phyloP scores from a whole-genome alignment of 179 eudicot genomes.

The Silene coronaria region DNA sequence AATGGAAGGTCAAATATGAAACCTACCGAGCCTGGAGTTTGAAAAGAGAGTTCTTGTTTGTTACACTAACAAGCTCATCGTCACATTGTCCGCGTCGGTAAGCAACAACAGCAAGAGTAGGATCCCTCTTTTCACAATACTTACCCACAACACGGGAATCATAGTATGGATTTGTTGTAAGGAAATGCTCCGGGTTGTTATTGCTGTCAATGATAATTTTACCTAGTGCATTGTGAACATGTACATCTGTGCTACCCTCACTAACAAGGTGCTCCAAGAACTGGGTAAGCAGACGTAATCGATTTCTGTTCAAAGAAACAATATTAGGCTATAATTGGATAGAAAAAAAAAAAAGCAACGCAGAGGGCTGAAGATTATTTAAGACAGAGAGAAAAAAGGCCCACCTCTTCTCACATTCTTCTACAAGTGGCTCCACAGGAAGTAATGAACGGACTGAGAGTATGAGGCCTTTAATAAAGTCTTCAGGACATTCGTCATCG shows the following conservation, averaged over 20 bases:
- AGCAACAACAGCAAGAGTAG: slow-evolving; percentile 53
- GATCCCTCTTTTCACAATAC: slow-evolving; percentile 52
- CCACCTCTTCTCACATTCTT: slow-evolving; percentile 48
- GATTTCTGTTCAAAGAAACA: slow-evolving; percentile 28
- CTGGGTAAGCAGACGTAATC: slow-evolving; percentile 47
- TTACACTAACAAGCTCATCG: slow-evolving; percentile 46
- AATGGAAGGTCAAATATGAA: not conserved
- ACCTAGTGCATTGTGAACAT: slow-evolving; percentile 54
- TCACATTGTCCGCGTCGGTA: slow-evolving; percentile 50
- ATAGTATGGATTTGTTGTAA: slow-evolving; percentile 54
- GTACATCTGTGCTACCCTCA: slow-evolving; percentile 53
- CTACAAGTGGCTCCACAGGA: slow-evolving; percentile 49
- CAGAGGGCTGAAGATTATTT: too few relatives aligned
- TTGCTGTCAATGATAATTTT: slow-evolving; percentile 52
- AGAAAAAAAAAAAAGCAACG: not conserved
- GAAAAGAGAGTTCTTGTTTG: slow-evolving; percentile 44
- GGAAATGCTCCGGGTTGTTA: slow-evolving; percentile 51
- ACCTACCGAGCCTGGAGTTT: slow-evolving; percentile 46
- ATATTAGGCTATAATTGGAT: too few relatives aligned
- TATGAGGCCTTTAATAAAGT: slow-evolving; percentile 49
- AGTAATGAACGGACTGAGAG: slow-evolving; percentile 52
- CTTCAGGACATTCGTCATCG: slow-evolving; percentile 54
- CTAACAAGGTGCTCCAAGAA: slow-evolving; percentile 52
- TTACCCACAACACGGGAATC: slow-evolving; percentile 59
- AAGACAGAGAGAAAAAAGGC: not conserved